Conservation (phyloP, 116 monocot species). For the Zostera marina region DNA sequence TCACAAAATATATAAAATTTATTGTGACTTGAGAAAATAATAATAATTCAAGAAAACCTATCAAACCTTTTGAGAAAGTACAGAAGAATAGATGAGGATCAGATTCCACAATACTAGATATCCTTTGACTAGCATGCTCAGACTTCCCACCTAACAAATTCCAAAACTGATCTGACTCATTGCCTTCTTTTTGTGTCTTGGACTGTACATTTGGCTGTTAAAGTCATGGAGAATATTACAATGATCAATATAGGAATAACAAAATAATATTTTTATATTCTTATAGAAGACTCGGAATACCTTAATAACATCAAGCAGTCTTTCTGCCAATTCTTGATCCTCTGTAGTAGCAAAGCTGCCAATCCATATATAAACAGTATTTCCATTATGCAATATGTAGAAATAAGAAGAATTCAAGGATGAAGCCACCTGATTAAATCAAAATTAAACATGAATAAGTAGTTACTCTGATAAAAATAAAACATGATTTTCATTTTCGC, state of each 20-base stretch:
- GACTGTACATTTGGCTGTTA: slow-evolving; percentile 60
- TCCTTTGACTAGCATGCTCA: slow-evolving; percentile 66
- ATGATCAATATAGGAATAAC: too few relatives aligned
- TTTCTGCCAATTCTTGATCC: slow-evolving; percentile 73
- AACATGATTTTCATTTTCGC: not conserved
- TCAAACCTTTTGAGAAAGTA: slow-evolving; percentile 49
- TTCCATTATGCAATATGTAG: slow-evolving; percentile 72
- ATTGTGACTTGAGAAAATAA: not conserved
- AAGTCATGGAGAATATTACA: not conserved
- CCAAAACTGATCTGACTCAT: slow-evolving; percentile 80
- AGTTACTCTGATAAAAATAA: not conserved
- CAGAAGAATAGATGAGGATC: slow-evolving; percentile 69
- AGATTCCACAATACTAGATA: slow-evolving; percentile 55
- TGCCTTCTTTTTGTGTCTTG: slow-evolving; percentile 76
- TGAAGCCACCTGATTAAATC: slow-evolving; percentile 43
- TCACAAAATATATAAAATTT: not conserved
- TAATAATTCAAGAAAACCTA: not conserved
- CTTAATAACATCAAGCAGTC: slow-evolving; percentile 85
- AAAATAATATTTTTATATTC: too few relatives aligned
- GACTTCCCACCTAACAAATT: slow-evolving; percentile 58
- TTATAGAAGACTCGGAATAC: slow-evolving; percentile 15
- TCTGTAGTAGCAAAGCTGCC: slow-evolving; percentile 50
- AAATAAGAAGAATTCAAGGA: slow-evolving; percentile 91
- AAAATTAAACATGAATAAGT: not conserved
- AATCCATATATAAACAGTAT: slow-evolving; percentile 71